A percentile compares a stretch with the other conserved stretches of the same genome.
These are phyloP conservation scores for Forsythia suspensa DNA, from an alignment of 257 asterid species.

Conservation along the genomic window DNA sequence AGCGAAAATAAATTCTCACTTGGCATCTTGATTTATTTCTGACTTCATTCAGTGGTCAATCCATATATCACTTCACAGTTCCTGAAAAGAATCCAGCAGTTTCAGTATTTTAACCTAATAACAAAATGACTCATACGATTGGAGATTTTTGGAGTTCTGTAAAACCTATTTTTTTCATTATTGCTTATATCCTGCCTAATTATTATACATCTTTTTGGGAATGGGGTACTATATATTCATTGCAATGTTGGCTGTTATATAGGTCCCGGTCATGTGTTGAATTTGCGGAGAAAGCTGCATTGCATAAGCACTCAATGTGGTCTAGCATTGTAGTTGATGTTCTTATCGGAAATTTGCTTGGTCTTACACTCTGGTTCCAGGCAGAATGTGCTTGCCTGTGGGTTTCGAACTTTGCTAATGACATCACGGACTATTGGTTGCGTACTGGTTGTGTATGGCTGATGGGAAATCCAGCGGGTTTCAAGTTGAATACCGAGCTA, in stretches of 20 bases:
- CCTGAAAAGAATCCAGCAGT: not conserved
- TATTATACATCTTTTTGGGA: not conserved
- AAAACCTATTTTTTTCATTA: not conserved
- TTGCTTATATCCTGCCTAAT: constrained; percentile 12
- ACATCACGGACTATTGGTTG: constrained; percentile 71
- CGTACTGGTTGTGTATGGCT: constrained; percentile 97
- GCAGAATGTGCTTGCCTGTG: constrained; percentile 52
- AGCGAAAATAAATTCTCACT: constrained; percentile 1
- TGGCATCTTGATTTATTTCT: constrained; percentile 1
- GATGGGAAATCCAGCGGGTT: constrained; percentile 98
- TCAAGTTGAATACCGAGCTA: constrained; percentile 93
- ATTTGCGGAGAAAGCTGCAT: constrained; percentile 71
- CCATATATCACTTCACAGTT: not conserved
- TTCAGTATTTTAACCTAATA: constrained; percentile 3
- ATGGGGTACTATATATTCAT: constrained; percentile 14
- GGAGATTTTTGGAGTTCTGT: not conserved
- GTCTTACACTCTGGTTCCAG: constrained; percentile 58
- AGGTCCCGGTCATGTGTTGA: constrained; percentile 84
- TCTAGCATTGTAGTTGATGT: constrained; percentile 68
- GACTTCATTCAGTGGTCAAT: not conserved
- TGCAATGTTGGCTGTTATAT: constrained; percentile 22
- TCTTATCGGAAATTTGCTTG: constrained; percentile 76
- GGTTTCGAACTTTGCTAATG: constrained; percentile 57
- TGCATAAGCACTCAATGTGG: constrained; percentile 74
- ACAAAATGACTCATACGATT: not conserved